Evolutionary conservation across 2,329 filamentous ascomycete species (phyloP).

Genomic region (Graphiopsis chlorocephala): DNA sequence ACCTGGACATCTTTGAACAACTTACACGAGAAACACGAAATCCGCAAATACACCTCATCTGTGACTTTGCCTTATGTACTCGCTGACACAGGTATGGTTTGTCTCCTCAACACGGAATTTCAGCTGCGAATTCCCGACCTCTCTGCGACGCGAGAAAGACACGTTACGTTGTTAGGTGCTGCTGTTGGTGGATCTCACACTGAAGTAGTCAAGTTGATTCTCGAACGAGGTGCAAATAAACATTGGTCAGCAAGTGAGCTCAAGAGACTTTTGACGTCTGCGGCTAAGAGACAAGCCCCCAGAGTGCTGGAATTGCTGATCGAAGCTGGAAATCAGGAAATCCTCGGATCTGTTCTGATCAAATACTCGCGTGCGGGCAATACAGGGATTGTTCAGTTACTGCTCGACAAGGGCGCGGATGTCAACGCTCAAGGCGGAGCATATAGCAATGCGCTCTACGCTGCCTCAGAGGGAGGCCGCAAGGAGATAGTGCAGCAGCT

Average conservation of each 20-base stretch:
- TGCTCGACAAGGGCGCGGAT: not conserved
- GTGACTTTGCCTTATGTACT: not conserved
- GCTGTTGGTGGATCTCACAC: not conserved
- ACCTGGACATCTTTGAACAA: not conserved
- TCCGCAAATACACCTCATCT: not conserved
- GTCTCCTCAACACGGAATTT: not conserved
- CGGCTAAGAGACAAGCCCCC: too few species aligned
- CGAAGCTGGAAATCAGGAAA: not conserved
- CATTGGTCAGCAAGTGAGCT: too few species aligned
- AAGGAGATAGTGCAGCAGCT: not conserved
- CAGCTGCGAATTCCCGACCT: too few species aligned
- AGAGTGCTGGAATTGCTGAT: not conserved
- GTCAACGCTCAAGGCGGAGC: too few species aligned
- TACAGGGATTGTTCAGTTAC: not conserved
- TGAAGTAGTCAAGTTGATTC: not conserved
- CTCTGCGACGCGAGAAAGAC: too few species aligned
- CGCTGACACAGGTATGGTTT: not conserved
- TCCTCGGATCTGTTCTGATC: not conserved
- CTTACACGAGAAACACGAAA: not conserved
- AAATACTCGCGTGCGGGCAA: not conserved
- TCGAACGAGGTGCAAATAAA: too few species aligned
- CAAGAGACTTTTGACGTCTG: too few species aligned
- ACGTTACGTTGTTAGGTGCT: not conserved
- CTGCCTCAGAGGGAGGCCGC: too few species aligned
- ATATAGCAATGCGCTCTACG: too few species aligned